A percentile compares a stretch with the other conserved stretches of the same genome.
Conservation (phyloP, 2,329 filamentous ascomycete species). For the Exserohilum rostratum region DNA sequence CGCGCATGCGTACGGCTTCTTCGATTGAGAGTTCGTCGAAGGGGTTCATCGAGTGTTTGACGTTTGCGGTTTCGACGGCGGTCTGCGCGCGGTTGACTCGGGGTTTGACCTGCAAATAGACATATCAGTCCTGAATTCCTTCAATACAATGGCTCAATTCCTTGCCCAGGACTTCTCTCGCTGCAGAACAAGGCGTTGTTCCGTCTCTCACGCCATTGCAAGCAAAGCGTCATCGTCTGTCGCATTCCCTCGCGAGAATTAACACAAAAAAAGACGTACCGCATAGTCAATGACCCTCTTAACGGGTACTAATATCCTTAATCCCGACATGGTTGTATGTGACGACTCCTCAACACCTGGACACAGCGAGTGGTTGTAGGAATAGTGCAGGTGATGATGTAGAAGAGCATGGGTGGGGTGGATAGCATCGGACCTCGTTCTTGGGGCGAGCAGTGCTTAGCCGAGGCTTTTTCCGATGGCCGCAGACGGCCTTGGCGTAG, state of each 20-base stretch:
- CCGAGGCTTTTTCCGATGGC: conserved; percentile 15
- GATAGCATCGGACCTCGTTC: conserved; percentile 15
- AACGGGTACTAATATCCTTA: conserved; percentile 62
- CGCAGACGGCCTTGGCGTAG: conserved; percentile 12
- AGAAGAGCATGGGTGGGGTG: conserved; percentile 17
- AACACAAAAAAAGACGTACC: conserved; percentile 42
- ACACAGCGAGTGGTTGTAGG: neutral
- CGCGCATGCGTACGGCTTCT: conserved; percentile 92
- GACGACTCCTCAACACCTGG: conserved; percentile 1
- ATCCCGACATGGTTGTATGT: conserved; percentile 49
- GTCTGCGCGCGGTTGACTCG: conserved; percentile 76
- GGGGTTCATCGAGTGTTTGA: conserved; percentile 98
- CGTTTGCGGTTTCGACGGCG: conserved; percentile 86
- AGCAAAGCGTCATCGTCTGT: neutral
- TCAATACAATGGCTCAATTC: too few species aligned
- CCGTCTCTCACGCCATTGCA: neutral
- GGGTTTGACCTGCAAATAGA: conserved; percentile 64
- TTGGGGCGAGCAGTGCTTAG: conserved; percentile 8
- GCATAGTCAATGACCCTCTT: conserved; percentile 66
- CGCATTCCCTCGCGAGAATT: neutral
- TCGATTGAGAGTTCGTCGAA: conserved; percentile 99
- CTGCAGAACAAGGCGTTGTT: too few species aligned
- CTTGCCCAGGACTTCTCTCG: too few species aligned
- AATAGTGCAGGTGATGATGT: conserved; percentile 6
- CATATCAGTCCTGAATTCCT: neutral